phyloP scores from a whole-genome alignment of 2,329 filamentous ascomycete species.

The Apiospora arundinis region DNA sequence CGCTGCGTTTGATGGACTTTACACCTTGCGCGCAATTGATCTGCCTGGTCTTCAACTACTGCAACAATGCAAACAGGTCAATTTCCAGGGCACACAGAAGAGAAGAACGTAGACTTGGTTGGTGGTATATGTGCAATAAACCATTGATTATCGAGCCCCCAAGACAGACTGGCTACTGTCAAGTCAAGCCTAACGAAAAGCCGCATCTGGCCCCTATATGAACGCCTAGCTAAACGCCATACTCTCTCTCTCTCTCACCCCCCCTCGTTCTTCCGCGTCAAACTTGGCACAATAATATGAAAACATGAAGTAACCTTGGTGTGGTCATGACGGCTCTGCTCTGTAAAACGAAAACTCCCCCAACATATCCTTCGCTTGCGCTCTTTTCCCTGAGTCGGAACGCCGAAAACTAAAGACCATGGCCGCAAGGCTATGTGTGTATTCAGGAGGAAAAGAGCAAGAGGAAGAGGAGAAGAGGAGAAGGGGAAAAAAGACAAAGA shows the following conservation, averaged over 20 bases:
- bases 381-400: background rate
- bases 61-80: background rate
- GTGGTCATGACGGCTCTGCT: background rate
- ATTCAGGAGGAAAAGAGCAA: constrained; percentile 5
- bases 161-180: constrained; percentile 11
- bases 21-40: no score
- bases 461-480: background rate
- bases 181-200: background rate
- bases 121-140: background rate
- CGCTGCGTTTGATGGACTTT: no score
- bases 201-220: background rate
- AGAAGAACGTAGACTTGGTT: background rate
- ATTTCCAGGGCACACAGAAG: background rate
- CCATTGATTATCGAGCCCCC: background rate
- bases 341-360: background rate
- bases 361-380: background rate
- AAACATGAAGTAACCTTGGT: background rate
- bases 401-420: background rate
- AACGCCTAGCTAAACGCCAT: constrained; percentile 5
- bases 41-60: no score
- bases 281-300: background rate
- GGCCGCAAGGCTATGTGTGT: background rate
- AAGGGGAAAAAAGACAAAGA: background rate
- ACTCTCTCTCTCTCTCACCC: background rate
- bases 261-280: background rate